Evolutionary conservation across 2,329 filamentous ascomycete species (phyloP).

Genomic region (Penicillium sumatraense): DNA sequence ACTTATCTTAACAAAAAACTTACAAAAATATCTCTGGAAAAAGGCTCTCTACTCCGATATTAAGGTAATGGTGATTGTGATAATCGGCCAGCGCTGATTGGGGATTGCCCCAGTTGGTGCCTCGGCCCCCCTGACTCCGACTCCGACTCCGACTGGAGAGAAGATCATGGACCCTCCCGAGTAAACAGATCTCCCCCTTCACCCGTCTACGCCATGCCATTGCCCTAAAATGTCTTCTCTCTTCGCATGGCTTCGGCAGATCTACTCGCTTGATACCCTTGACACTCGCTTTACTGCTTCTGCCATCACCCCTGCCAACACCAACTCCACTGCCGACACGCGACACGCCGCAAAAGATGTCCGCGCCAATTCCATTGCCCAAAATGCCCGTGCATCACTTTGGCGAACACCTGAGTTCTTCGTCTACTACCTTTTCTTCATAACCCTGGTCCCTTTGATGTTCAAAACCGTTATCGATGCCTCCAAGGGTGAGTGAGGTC

Average conservation of each 20-base stretch:
- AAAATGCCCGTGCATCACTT: constrained; percentile 65
- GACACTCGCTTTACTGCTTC: constrained; percentile 75
- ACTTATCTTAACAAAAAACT: too few species aligned
- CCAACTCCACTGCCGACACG: constrained; percentile 53
- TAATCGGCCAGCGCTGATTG: constrained; percentile 16
- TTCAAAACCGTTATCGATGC: constrained; percentile 87
- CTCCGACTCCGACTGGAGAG: neutral
- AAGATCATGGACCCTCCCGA: constrained; percentile 16
- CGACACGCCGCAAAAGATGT: constrained; percentile 46
- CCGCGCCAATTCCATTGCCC: constrained; percentile 45
- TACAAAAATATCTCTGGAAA: too few species aligned
- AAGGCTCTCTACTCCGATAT: neutral
- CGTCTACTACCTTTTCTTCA: constrained; percentile 74
- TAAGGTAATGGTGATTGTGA: neutral
- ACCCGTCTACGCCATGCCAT: constrained; percentile 33
- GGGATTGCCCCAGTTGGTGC: neutral
- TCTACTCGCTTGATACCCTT: constrained; percentile 70
- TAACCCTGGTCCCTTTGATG: constrained; percentile 76
- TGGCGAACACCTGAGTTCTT: constrained; percentile 89
- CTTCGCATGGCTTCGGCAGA: constrained; percentile 54
- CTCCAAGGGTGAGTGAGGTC: constrained; percentile 69
- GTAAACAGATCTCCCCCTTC: constrained; percentile 22
- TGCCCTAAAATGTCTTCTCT: constrained; percentile 48
- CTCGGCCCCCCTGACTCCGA: constrained; percentile 11
- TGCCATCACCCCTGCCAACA: constrained; percentile 69